Evolutionary conservation across 805 yeast species (phyloP).

Genomic region (Kluyveromyces dobzhanskii): DNA sequence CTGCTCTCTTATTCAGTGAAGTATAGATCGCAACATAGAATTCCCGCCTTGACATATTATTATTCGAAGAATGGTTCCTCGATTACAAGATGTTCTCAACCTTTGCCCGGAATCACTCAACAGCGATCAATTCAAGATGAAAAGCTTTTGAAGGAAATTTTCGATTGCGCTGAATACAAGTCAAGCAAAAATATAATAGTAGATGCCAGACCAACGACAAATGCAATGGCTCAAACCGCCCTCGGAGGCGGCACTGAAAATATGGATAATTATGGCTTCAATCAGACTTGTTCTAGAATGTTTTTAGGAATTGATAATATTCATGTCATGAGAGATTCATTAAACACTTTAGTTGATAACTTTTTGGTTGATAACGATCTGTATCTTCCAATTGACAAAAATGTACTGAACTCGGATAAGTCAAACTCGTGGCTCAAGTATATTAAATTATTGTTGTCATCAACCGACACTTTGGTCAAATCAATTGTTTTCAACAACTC

Average conservation of each 20-base stretch:
- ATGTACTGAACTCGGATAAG: constrained; percentile 42
- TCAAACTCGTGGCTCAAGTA: constrained; percentile 72
- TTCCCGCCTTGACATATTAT: constrained; percentile 76
- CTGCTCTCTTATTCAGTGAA: constrained; percentile 76
- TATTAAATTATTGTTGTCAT: constrained; percentile 55
- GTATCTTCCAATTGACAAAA: constrained; percentile 43
- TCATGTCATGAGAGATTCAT: constrained; percentile 87
- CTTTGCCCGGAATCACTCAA: constrained; percentile 83
- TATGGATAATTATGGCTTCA: constrained; percentile 72
- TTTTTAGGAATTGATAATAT: constrained; percentile 91
- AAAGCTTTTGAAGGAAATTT: constrained; percentile 64
- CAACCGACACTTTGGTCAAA: constrained; percentile 70
- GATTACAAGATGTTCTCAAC: constrained; percentile 87
- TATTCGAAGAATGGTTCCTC: constrained; percentile 64
- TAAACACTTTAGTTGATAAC: constrained; percentile 49
- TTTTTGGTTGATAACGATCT: constrained; percentile 61
- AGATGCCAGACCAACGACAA: constrained; percentile 87
- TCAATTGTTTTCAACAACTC: constrained; percentile 78
- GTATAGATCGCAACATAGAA: constrained; percentile 75
- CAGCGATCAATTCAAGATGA: constrained; percentile 89
- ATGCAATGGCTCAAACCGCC: constrained; percentile 95
- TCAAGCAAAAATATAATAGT: constrained; percentile 56
- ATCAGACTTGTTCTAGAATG: constrained; percentile 46
- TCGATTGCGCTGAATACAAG: constrained; percentile 47
- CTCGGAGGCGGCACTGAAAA: constrained; percentile 97